phyloP scores from a whole-genome alignment of 2,329 filamentous ascomycete genomes.

The Neonectria neomacrospora region DNA sequence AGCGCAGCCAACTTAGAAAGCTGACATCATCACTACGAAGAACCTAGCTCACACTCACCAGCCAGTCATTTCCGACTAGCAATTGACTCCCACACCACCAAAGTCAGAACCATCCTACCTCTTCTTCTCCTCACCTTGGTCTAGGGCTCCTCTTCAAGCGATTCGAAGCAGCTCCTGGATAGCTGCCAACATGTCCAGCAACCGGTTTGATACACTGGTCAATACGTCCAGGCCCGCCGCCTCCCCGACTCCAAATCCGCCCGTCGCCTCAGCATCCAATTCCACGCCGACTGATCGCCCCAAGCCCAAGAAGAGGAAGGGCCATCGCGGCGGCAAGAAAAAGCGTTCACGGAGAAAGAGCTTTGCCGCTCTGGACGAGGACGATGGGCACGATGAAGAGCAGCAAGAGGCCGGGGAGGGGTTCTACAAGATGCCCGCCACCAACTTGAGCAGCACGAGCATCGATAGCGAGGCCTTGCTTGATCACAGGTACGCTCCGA shows the following conservation, averaged over 20 bases:
- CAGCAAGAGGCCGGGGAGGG: constrained; percentile 51
- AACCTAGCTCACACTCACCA: constrained; percentile 12
- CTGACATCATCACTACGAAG: constrained; percentile 45
- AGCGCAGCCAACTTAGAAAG: constrained; percentile 18
- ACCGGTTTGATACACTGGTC: constrained; percentile 45
- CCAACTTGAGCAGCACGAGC: constrained; percentile 82
- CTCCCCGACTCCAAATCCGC: constrained; percentile 24
- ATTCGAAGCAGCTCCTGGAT: constrained; percentile 16
- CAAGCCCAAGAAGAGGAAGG: constrained; percentile 70
- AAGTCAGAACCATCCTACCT: constrained; percentile 12
- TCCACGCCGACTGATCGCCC: constrained; percentile 26
- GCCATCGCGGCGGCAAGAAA: constrained; percentile 81
- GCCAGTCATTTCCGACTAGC: constrained; percentile 5
- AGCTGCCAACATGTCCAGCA: constrained; percentile 47
- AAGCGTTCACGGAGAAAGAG: constrained; percentile 81
- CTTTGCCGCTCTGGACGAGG: constrained; percentile 75
- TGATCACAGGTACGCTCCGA: constrained; percentile 76
- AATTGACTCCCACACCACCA: constrained; percentile 21
- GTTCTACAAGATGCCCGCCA: constrained; percentile 62
- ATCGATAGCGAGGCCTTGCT: constrained; percentile 88
- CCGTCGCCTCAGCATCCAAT: constrained; percentile 29
- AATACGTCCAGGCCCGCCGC: constrained; percentile 28
- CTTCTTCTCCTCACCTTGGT: constrained; percentile 11
- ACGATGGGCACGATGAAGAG: constrained; percentile 56
- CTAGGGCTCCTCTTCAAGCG: constrained; percentile 1